Percentiles rank a stretch among this genome's conserved stretches.
phyloP scores from a whole-genome alignment of 1,284 basidiomycete species.

The Austroboletus novae-zelandiae region DNA sequence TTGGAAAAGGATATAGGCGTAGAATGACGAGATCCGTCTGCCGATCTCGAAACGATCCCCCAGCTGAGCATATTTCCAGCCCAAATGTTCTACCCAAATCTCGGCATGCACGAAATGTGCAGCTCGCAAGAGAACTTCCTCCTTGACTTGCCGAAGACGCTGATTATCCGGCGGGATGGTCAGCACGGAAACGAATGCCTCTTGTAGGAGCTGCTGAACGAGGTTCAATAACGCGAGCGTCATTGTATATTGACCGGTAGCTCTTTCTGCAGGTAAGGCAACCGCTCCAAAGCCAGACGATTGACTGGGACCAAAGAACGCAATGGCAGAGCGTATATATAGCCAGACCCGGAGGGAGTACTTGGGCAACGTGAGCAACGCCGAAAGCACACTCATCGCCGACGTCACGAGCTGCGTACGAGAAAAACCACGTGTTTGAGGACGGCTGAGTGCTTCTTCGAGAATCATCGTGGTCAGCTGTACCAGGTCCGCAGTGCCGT shows the following conservation, averaged over 20 bases:
- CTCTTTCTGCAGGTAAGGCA: slow-evolving; percentile 70
- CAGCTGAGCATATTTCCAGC: slow-evolving; percentile 79
- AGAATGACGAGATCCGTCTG: slow-evolving; percentile 61
- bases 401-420: slow-evolving; percentile 72
- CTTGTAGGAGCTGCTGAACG: slow-evolving; percentile 71
- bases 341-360: slow-evolving; percentile 84
- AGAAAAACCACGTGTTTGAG: slow-evolving; percentile 45
- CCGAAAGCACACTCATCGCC: slow-evolving; percentile 75
- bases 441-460: slow-evolving; percentile 72
- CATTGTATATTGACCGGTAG: slow-evolving; percentile 76
- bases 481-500: slow-evolving; percentile 53
- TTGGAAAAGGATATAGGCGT: slow-evolving; percentile 64
- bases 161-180: slow-evolving; percentile 53
- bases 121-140: slow-evolving; percentile 77
- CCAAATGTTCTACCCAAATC: slow-evolving; percentile 81
- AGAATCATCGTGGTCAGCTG: slow-evolving; percentile 81
- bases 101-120: slow-evolving; percentile 77
- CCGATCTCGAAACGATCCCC: slow-evolving; percentile 82
- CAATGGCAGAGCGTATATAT: slow-evolving; percentile 74
- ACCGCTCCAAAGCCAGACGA: slow-evolving; percentile 55
- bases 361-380: slow-evolving; percentile 69
- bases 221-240: slow-evolving; percentile 75
- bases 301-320: slow-evolving; percentile 67
- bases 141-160: slow-evolving; percentile 68
- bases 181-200: slow-evolving; percentile 61